Base-by-base conservation (phyloP, 805 yeast genomes). In the Pichia paraexigua region DNA sequence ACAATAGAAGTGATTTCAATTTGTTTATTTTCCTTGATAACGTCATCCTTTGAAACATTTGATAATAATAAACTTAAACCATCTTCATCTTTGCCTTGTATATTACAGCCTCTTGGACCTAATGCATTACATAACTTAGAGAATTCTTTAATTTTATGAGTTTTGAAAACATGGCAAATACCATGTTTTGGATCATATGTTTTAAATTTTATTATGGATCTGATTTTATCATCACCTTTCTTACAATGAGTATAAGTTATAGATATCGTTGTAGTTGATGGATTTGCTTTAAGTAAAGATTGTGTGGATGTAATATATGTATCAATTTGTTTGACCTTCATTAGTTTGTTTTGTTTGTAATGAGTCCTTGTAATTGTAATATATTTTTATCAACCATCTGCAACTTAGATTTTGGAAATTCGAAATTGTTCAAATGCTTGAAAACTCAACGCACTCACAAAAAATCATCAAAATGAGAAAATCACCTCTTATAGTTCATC, bases 91-190 rank as follows among this genome's bases (percentile, higher is more conserved):
- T 57, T 46, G 13, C 56, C 51, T 2, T 53, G 44, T 13, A 56
- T 43, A 44, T 41, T 49, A 47, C 82, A 58, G 17, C 69, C 84
- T 49, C 74, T 70, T 6, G 90, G 90, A 0, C 95, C 95, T 46
- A 89, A 62, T 8, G 87, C 85, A 46, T 87, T 78, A 63, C 87
- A 69, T 22, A 89, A 62, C 57, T 91, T 76, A 24, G 87, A 80
- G 44, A 90, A 76, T 64, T 89, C 95, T 63, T 88, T 87, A 46
- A 75, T 68, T 57, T 83, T 83, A 55, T 71, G 69, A 1, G 92
- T 81, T 53, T 71, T 73, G 62, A 74, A 79, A 54, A 73, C 75
- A 65, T 82, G 76, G 53, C 82, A 75, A 41, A 81, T 73, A 9
- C 91, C 91, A 18, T 80, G 71, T 18, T 69, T 74, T 2, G 90